Evolutionary conservation across 805 yeast genomes (phyloP), one percentile per base, ranked within the genome.

Genomic region (Saturnispora bothae): DNA sequence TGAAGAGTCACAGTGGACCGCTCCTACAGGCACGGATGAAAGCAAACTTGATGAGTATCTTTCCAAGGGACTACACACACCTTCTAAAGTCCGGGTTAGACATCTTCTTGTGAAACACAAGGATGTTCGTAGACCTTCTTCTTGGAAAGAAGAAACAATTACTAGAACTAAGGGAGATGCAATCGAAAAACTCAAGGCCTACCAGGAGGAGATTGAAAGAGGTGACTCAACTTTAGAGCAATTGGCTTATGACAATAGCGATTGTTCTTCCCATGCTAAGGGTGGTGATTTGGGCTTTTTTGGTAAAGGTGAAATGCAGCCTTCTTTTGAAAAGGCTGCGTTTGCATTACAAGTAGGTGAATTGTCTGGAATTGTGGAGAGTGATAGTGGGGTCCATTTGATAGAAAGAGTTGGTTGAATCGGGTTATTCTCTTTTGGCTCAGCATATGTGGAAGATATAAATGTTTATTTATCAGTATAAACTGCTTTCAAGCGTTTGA

Each of bases 211-310:
- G 47, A 76, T 81, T 48, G 60, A 71, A 47, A 64, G 68, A 25
- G 95, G 94, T 21, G 80, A 76, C 36, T 63, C 69, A 12, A 67
- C 76, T 7, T 69, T 92, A 31, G 72, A 72, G 23, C 80, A 82
- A 31, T 61, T 92, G 43, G 96, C 96, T 0, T 55, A 65, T 27
- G 76, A 85, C 2, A 92, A 84, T 56, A 79, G 94, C 45, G 98
- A 89, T 56, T 86, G 96, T 59, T 73, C 83, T 14, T 80, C 94
- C 9, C 94, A 82, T 51, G 65, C 80, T 33, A 77, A 83, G 52
- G 85, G 86, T 16, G 98, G 98, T 33, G 98, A 92, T 57, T 66
- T 92, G 50, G 97, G 98, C 0, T 76, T 63, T 53, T 92, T 92
- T 54, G 84, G 82, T 18, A 76, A 69, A 43, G 96, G 96, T 28